Evolutionary conservation across 164 flowering plant species (phyloP), one percentile per base, ranked within the genome.

Genomic region (Magnolia changhungtana): DNA sequence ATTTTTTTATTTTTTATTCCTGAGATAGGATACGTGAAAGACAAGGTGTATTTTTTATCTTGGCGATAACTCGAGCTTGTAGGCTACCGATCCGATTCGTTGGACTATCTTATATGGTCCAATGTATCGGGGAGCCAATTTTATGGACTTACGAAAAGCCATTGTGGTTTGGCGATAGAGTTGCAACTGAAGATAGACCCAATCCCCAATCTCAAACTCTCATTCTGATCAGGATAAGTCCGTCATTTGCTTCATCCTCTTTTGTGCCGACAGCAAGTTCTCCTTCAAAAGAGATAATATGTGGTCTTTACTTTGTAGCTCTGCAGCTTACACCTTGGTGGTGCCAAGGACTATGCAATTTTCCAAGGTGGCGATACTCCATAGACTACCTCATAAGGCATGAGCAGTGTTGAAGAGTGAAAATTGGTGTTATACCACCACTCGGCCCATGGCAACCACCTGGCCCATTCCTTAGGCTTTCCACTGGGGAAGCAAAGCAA

Each of bases 381-480:
- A 71, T 71, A 45, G 7, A 71, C 59, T 7, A 21, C 73, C 59
- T 71, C 59, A 50, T 45, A 50, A 1, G 59, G 73, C 27, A 45
- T 23, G 3, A 71, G n/a, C 7, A 16, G 21, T 19, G 73, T 50
- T 18, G 24, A 18, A 23, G 59, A 23, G 59, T 71, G 73, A 45
- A 50, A 23, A 9, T 55, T 71, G 20, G 73, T 45, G 18, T 71
- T 45, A 21, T 18, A 45, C 73, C 73, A 71, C 58, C 58, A 68
- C 18, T 68, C 45, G 16, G 71, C 71, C 50, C 16, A 68, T 13
- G 18, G 71, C 18, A 68, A 18, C 50, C 45, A 68, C 58, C 13
- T 1, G 18, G 59, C 27, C 73, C n/a, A 52, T 52, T 52, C 11
- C 14, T 52, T 8, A 8, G 58, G 58, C 11, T 52, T 8, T 8